Evolutionary conservation across 371 early-diverging fungal genomes (phyloP), one percentile per base, ranked within the genome.

Genomic region (Quaeritorhiza haematococci): DNA sequence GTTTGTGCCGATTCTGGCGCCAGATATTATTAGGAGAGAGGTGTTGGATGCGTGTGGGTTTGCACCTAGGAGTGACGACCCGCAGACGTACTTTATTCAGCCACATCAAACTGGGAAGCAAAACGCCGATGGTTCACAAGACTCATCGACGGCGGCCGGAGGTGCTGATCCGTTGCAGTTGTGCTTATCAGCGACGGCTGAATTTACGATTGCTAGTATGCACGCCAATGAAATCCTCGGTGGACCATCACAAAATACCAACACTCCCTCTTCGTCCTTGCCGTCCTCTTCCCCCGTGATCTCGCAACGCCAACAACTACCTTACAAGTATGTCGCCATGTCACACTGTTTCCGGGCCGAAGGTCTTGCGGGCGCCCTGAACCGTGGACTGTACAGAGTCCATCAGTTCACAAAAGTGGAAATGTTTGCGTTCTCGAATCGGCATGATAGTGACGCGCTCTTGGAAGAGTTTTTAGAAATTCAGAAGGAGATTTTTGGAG

Each of bases 341-440:
- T 89, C 94, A 3, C 81, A 86, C 45, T 85, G 91, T 3, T 95
- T 92, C 68, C 79, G 94, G 24, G 91, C 93, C 1, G 94, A 96
- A 64, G 93, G 95, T 0, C 89, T 93, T 0, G 81, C 90, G 0
- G 93, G 93, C 0, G 75, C 83, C 15, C 87, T 88, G 29, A 90
- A 88, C 47, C 85, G 87, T 29, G 95, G 96, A 0, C 64, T 95
- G 13, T 96, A 95, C 69, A 78, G 95, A 3, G 89, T 96, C 2
- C 96, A 96, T 71, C 94, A 94, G 61, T 96, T 96, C 66, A 87
- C 85, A 43, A 96, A 96, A 54, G 91, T 96, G 0, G 95, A 96
- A 56, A 70, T 96, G 58, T 94, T 96, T 80, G 84, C 84, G 0
- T 71, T 93, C 1, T 72, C 91, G 6, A 74, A 69, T 8, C 84